Evolutionary conservation across 257 asterid genomes (phyloP).

Genomic region (Anisodus tanguticus): DNA sequence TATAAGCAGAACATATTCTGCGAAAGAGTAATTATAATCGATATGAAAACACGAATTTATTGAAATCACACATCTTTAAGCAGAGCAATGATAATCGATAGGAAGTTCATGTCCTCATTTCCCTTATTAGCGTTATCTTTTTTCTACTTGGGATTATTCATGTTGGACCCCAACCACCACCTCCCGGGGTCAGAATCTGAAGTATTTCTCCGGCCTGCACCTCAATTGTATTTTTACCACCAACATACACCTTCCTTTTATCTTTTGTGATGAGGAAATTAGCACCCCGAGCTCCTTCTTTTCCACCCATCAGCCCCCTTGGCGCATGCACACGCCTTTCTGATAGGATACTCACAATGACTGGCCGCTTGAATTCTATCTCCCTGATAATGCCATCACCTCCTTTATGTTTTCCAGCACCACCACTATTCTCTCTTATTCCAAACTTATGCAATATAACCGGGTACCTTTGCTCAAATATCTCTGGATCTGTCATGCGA

Average conservation of each 20-base stretch:
- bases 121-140: background rate
- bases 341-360: conserved; percentile 86
- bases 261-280: conserved; percentile 75
- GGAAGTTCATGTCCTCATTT: conserved; percentile 22
- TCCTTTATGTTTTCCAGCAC: conserved; percentile 73
- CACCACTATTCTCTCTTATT: conserved; percentile 82
- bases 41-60: background rate
- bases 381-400: conserved; percentile 93
- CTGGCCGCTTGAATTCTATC: conserved; percentile 73
- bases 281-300: conserved; percentile 78
- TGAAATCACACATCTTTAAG: conserved; percentile 2
- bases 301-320: conserved; percentile 81
- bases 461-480: conserved; percentile 93
- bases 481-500: conserved; percentile 98
- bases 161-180: conserved; percentile 90
- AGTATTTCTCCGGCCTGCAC: conserved; percentile 85
- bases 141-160: background rate
- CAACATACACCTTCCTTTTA: conserved; percentile 67
- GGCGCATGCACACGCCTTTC: conserved; percentile 96
- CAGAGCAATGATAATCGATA: background rate
- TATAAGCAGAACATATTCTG: background rate
- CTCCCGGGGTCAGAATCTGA: conserved; percentile 90
- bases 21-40: background rate
- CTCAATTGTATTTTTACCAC: conserved; percentile 85
- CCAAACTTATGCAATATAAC: conserved; percentile 79